Percentiles rank a stretch among this genome's conserved stretches.
These are phyloP conservation scores for Phragmites australis DNA, from an alignment of 176 grass and related monocot species.

Conservation along the genomic window DNA sequence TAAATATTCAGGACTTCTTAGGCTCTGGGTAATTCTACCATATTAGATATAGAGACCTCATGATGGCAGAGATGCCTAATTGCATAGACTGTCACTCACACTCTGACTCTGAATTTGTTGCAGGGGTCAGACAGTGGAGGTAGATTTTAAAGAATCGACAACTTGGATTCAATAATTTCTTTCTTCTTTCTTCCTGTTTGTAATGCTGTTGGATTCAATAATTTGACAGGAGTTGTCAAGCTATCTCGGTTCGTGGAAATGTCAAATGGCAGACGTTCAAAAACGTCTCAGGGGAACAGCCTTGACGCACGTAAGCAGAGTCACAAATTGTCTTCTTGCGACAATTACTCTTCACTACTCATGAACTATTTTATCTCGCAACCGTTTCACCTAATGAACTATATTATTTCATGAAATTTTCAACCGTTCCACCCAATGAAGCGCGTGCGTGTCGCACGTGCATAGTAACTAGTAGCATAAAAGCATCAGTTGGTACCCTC, in stretches of 20 bases:
- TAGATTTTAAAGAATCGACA: slow-evolving; percentile 28
- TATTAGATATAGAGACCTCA: not conserved
- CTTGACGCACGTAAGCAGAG: not conserved
- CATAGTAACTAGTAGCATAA: no score
- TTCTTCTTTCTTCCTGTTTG: not conserved
- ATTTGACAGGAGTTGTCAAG: slow-evolving; percentile 58
- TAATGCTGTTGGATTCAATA: slow-evolving; percentile 1
- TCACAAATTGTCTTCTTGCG: not conserved
- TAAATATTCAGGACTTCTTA: slow-evolving; percentile 84
- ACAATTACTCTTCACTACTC: no score
- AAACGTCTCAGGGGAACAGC: slow-evolving; percentile 62
- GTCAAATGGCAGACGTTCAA: slow-evolving; percentile 55
- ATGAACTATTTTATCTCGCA: no score
- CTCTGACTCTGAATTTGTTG: slow-evolving; percentile 42
- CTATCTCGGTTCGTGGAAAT: slow-evolving; percentile 63
- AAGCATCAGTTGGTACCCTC: no score
- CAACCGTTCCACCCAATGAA: no score
- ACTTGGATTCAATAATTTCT: slow-evolving; percentile 14
- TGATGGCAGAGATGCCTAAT: not conserved
- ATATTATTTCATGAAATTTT: no score
- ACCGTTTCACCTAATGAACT: no score
- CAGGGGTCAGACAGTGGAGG: slow-evolving; percentile 73
- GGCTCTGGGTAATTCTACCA: slow-evolving; percentile 60
- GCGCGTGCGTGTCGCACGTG: no score
- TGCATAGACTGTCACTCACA: slow-evolving; percentile 19